Evolutionary conservation across 768 basidiomycete genomes (phyloP).

Genomic region (Termitomyces sp.): DNA sequence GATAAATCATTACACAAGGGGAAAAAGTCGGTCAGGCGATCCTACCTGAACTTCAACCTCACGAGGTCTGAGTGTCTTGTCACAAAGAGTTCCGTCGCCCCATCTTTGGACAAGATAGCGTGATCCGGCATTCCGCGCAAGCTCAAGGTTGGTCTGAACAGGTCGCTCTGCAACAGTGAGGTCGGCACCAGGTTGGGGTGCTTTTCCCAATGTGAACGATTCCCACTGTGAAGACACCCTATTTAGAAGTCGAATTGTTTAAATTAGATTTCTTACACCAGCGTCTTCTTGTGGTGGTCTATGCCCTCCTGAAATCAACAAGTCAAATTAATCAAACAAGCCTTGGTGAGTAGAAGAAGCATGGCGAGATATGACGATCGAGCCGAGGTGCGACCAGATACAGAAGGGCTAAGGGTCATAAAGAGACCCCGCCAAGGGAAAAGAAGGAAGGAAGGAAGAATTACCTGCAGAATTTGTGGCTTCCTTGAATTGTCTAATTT

Average conservation of each 20-base stretch:
- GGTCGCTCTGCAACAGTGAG: conserved; percentile 61
- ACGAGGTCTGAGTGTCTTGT: conserved; percentile 82
- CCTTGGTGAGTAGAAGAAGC: neutral
- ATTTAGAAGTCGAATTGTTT: conserved; percentile 15
- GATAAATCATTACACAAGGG: neutral
- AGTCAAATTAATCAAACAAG: conserved; percentile 10
- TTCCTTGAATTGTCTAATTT: conserved; percentile 96
- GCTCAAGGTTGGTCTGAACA: conserved; percentile 66
- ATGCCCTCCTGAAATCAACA: conserved; percentile 47
- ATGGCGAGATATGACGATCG: conserved; percentile 3
- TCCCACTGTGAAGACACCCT: conserved; percentile 46
- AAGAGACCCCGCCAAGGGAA: conserved; percentile 5
- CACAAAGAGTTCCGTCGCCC: conserved; percentile 89
- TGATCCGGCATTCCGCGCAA: conserved; percentile 71
- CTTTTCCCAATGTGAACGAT: conserved; percentile 72
- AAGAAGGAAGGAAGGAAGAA: conserved; percentile 16
- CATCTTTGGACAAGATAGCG: conserved; percentile 91
- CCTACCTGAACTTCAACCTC: conserved; percentile 90
- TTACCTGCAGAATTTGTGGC: conserved; percentile 63
- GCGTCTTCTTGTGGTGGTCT: conserved; percentile 84
- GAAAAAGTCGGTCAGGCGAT: conserved; percentile 7
- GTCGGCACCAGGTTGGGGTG: conserved; percentile 62
- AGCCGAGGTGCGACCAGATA: conserved; percentile 4
- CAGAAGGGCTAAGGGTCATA: conserved; percentile 2
- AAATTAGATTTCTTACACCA: conserved; percentile 44